These are phyloP conservation scores for Colletotrichum liriopes DNA, from an alignment of 2,329 filamentous ascomycete genomes.

Conservation along the genomic window DNA sequence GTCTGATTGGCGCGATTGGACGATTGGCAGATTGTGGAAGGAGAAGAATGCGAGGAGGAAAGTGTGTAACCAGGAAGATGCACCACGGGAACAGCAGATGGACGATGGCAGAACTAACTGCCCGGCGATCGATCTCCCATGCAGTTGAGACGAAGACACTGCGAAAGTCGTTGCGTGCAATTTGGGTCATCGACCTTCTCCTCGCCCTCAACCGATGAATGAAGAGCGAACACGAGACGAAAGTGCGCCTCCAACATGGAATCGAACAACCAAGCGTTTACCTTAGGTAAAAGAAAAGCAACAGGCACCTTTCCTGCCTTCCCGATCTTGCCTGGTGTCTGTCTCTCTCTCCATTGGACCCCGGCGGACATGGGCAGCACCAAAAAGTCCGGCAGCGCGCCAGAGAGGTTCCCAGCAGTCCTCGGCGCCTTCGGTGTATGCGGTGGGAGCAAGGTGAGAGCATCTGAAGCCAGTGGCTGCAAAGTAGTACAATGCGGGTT, in stretches of 20 bases:
- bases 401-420: slow-evolving; percentile 11
- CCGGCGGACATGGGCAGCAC: background rate
- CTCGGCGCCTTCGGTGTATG: slow-evolving; percentile 24
- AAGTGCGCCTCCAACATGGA: slow-evolving; percentile 14
- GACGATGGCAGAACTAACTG: background rate
- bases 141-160: slow-evolving; percentile 4
- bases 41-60: background rate
- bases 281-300: slow-evolving; percentile 18
- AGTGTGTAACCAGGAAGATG: slow-evolving; percentile 23
- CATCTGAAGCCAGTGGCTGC: slow-evolving; percentile 6
- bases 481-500: background rate
- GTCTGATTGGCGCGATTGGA: slow-evolving; percentile 21
- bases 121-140: background rate
- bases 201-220: background rate
- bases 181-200: background rate
- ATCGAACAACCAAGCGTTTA: slow-evolving; percentile 17
- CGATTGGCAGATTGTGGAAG: background rate
- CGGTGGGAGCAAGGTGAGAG: slow-evolving; percentile 16
- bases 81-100: background rate
- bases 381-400: slow-evolving; percentile 10
- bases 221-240: slow-evolving; percentile 17
- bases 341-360: slow-evolving; percentile 3
- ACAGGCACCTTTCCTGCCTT: slow-evolving; percentile 16
- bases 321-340: slow-evolving; percentile 26
- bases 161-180: background rate